Evolutionary conservation across 192 early-diverging fungal genomes (phyloP), one percentile per base, ranked within the genome.

Genomic region (Linnemannia zychae): DNA sequence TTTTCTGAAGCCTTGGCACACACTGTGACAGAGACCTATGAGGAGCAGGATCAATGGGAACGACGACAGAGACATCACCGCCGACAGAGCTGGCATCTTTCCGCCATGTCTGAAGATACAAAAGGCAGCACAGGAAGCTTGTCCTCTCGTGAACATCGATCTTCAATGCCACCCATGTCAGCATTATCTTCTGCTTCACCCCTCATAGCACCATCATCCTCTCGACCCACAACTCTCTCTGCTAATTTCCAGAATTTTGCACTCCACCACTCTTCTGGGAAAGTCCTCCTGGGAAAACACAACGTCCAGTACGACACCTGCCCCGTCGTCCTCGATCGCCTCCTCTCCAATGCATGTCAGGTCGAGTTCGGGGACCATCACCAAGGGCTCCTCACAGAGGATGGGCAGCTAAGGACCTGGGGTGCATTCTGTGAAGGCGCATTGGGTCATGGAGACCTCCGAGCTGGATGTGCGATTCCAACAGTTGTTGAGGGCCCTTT

Each of bases 281-380:
- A 84, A 46, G 81, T 75, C 15, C 28, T 84, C 28, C 22, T 77
- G 34, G 81, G 81, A 4, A 73, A 24, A 37, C 67, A 67, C 7
- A 52, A 84, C 53, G 81, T 84, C 11, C 75, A 78, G 22, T 47
- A 48, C 1, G 31, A 71, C 0, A 78, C 71, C 7, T 24, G 69
- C 13, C 81, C 81, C 20, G 63, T 71, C 1, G 71, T 84, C 17
- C 47, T 84, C 15, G 75, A 77, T 2, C 47, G 81, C 0, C 71
- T 84, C 11, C 52, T 74, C 34, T 67, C 81, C 22, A 77, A 78
- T 38, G 76, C 76, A 0, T 67, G 36, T 50, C 81, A 84, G 17
- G 67, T 84, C 22, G 81, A 72, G 49, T 84, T 84, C 70, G 81
- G 81, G 4, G 81, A 84, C 28, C 50, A 84, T 36, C 81, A 84